Evolutionary conservation across 352 stramenopile genomes (phyloP), one percentile per base, ranked within the genome.

Genomic region (Phytophthora chlamydospora): DNA sequence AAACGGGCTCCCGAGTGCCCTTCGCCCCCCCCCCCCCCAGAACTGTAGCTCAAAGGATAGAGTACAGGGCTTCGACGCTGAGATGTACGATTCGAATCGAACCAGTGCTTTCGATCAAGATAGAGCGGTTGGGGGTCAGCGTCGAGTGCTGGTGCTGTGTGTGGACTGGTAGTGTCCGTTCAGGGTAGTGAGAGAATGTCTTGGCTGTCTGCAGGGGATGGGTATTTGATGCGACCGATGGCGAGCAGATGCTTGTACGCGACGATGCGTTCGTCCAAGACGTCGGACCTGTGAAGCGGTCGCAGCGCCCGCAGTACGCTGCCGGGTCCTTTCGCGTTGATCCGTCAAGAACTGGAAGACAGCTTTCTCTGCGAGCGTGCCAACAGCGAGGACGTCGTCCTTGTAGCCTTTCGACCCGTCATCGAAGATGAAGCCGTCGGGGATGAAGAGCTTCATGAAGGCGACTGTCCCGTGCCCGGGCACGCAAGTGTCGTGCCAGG

Each of bases 381-480:
- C 52, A 11, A 16, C 3, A 11, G 13, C 13, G 12, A 52, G 39
- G 14, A 60, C 52, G 12, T 11, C 17, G 33, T 60, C 52, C 12
- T 44, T 24, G 14, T 42, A 51, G 33, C 24, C 4, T 2, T 12
- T 10, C 2, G 14, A 29, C 1, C 36, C 14, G 3, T 12, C 8
- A 17, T 51, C 35, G 5, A 67, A 43, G 14, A 17, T 13, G 16
- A 59, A 60, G 10, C 58, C 58, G 9, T 40, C 19, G 8, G 47
- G 31, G 4, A 67, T 5, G 32, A 67, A 67, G 7, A 67, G 50
- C 44, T 56, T 60, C 50, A 67, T 56, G 43, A 58, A 57, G 7
- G 42, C 43, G 5, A 24, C 21, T 24, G 21, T 24, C 21, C 21
- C 2, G 21, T 24, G 21, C 21, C 21, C 1, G 21, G 21, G 21